These are phyloP conservation scores for Emiliania huxleyi DNA, from an alignment of 78 protist species.

Conservation along the genomic window DNA sequence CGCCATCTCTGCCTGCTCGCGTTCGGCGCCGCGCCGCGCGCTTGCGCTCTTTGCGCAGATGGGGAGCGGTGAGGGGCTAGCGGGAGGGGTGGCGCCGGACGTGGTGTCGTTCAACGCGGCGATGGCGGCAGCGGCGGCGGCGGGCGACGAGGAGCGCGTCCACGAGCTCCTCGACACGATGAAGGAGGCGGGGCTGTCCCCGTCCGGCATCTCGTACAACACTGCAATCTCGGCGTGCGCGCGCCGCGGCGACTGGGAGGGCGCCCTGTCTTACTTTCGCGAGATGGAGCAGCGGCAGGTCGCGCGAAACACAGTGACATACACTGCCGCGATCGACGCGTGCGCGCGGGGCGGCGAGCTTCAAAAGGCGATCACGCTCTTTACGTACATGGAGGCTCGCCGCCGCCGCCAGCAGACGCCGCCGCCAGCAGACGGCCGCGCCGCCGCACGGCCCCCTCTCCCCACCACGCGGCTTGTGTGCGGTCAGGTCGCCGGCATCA, in stretches of 20 bases:
- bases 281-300: not conserved
- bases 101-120: not conserved
- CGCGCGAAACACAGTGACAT: not conserved
- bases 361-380: not conserved
- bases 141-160: not conserved
- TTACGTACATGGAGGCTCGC: not conserved
- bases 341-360: not conserved
- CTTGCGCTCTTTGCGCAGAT: not conserved
- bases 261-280: not conserved
- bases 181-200: not conserved
- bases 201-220: not conserved
- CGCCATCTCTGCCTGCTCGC: not conserved
- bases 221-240: not conserved
- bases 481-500: not conserved
- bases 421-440: too few relatives aligned
- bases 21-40: not conserved
- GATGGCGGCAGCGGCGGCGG: not conserved
- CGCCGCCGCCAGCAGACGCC: too few relatives aligned
- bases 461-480: too few relatives aligned
- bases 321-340: not conserved
- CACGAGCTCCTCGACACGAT: not conserved
- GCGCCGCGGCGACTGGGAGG: not conserved
- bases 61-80: not conserved
- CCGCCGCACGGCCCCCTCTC: too few relatives aligned
- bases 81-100: not conserved